These are phyloP conservation scores for Eimeria brunetti DNA, from an alignment of 169 alveolate genomes.

Conservation along the genomic window DNA sequence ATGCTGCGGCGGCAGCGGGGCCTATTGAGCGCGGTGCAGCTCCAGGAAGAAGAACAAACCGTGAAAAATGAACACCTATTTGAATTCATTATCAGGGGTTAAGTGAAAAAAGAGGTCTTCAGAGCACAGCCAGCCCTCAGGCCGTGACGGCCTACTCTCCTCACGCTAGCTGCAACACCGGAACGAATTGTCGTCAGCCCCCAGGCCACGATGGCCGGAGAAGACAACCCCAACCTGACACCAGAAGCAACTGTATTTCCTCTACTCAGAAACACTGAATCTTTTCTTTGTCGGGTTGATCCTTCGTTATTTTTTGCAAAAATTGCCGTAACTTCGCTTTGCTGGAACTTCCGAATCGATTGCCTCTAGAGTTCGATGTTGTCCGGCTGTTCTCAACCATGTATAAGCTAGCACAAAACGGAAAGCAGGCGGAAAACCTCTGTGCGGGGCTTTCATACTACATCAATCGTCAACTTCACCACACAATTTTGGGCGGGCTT, in stretches of 20 bases:
- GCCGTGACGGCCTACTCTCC: conserved; percentile 21
- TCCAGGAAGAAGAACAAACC: conserved; percentile 22
- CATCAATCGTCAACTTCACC: neutral
- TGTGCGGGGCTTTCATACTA: neutral
- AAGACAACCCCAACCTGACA: neutral
- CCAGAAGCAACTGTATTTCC: neutral
- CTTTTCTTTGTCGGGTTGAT: neutral
- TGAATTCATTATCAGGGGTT: neutral
- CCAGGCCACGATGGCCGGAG: conserved; percentile 23
- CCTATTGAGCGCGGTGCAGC: neutral
- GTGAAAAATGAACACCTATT: conserved; percentile 41
- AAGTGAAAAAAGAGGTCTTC: neutral
- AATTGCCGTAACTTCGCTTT: neutral
- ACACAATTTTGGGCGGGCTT: neutral
- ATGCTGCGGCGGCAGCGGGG: conserved; percentile 49
- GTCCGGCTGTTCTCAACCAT: neutral
- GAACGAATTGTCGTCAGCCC: conserved; percentile 67
- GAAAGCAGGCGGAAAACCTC: neutral
- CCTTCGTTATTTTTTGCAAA: neutral
- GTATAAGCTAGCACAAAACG: neutral
- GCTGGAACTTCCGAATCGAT: conserved; percentile 13
- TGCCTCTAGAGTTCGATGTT: neutral
- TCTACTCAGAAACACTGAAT: neutral
- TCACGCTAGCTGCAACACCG: conserved; percentile 67
- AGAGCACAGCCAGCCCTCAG: neutral